Percentiles rank a stretch among this genome's conserved stretches.
Conservation (phyloP, 2,329 filamentous ascomycete species). For the Rutstroemia sp. region DNA sequence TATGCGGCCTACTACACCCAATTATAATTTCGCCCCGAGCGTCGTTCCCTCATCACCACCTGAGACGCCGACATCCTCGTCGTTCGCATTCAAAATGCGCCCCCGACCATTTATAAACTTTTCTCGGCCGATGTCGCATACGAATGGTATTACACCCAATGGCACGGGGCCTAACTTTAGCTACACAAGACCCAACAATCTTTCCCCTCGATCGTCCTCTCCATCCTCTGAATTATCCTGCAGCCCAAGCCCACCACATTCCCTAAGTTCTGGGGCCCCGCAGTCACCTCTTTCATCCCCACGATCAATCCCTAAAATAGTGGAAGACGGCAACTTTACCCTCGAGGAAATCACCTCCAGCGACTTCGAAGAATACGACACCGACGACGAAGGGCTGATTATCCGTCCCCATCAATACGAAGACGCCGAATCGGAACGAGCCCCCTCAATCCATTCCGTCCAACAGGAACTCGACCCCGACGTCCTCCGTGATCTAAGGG, state of each 20-base stretch:
- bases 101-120: conserved; percentile 22
- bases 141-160: conserved; percentile 36
- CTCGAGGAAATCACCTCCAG: conserved; percentile 26
- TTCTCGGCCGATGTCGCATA: conserved; percentile 19
- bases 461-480: conserved; percentile 18
- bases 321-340: conserved; percentile 26
- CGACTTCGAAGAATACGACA: conserved; percentile 25
- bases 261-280: conserved; percentile 20
- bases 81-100: conserved; percentile 25
- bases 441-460: conserved; percentile 14
- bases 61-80: conserved; percentile 36
- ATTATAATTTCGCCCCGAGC: conserved; percentile 31
- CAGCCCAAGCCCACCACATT: conserved; percentile 22
- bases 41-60: conserved; percentile 41
- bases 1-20: conserved; percentile 37
- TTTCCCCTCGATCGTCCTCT: conserved; percentile 35
- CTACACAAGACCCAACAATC: conserved; percentile 30
- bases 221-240: conserved; percentile 19
- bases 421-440: conserved; percentile 27
- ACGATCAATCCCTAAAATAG: conserved; percentile 7
- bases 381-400: conserved; percentile 22
- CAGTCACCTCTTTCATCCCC: conserved; percentile 11
- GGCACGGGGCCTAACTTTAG: conserved; percentile 29
- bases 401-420: conserved; percentile 28
- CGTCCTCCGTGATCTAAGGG: conserved; percentile 15